Base-by-base conservation (phyloP, 1,139 yeast species). In the Yamadazyma membranifaciens region DNA sequence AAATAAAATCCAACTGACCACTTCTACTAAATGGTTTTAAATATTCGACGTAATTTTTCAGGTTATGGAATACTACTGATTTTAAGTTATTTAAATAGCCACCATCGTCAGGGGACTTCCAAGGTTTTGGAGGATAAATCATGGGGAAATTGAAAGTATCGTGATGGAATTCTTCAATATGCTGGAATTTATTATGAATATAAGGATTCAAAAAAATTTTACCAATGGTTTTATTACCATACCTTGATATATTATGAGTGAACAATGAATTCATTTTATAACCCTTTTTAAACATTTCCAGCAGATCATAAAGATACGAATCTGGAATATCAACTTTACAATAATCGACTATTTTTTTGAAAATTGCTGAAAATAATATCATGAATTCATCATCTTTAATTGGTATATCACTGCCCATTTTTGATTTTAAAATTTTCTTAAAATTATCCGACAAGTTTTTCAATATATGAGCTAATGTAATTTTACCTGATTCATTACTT, bases 51-150 rank as follows among this genome's bases (percentile, higher is more conserved):
- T 63, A 53, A 1, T 58, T 41, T 0, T 42, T 34, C 3, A 45
- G 37, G 22, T 62, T 63, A 2, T 43, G 45, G 12, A 53, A 46
- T 2, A 70, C 54, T 9, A 71, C 45, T 1, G 63, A 59, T 36
- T 55, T 59, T 14, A 56, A 41, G 34, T 57, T 53, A 9, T 49
- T 50, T 22, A 69, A 48, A 43, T 54, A 70, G 0, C 76, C 78
- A 1, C 78, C 78, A 13, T 48, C 47, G 1, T 36, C 43, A 0
- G 73, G 69, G 6, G 59, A 44, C 0, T 46, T 48, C 77, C 77
- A 72, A 4, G 56, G 57, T 40, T 56, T 56, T 0, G 78, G 75
- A 3, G 72, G 68, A 31, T 54, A 50, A 10, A 72, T 38, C 74
- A 71, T 67, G 1, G 78, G 78, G 3, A 70, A 35, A 42, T 38